Evolutionary conservation across 176 grass and related monocot species (phyloP).

Genomic region (Oryza glumipatula): DNA sequence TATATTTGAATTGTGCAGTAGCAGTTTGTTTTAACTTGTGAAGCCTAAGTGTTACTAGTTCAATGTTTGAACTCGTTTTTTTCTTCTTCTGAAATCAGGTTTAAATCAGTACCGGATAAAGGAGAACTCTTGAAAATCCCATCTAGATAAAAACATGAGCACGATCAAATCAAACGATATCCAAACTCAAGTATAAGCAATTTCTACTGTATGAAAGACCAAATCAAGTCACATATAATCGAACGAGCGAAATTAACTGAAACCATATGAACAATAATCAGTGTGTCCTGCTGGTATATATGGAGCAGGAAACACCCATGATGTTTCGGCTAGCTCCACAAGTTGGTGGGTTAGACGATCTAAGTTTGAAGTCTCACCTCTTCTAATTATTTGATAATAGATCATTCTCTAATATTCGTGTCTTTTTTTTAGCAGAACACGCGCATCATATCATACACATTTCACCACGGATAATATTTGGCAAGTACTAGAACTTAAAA

Average conservation of each 20-base stretch:
- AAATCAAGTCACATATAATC: slow-evolving; percentile 5
- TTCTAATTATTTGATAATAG: too few relatives aligned
- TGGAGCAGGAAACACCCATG: too few relatives aligned
- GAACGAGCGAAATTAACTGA: not conserved
- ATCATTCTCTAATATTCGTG: too few relatives aligned
- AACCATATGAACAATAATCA: slow-evolving; percentile 9
- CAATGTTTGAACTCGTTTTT: not conserved
- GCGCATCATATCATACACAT: too few relatives aligned
- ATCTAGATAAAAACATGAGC: not conserved
- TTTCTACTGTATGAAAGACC: not conserved
- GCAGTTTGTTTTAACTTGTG: not conserved
- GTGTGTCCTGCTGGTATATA: not conserved
- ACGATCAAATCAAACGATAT: not conserved
- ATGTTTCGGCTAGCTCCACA: too few relatives aligned
- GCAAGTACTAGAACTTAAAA: too few relatives aligned
- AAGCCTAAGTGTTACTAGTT: not conserved
- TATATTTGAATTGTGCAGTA: not conserved
- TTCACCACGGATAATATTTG: too few relatives aligned
- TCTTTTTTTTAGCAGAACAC: too few relatives aligned
- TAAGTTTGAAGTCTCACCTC: too few relatives aligned
- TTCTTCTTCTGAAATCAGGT: not conserved
- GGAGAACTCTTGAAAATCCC: not conserved
- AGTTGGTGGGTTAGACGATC: too few relatives aligned
- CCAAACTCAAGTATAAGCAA: not conserved
- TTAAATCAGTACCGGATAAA: not conserved